A percentile compares a stretch with the other conserved stretches of the same genome.
phyloP scores from a whole-genome alignment of 2,329 filamentous ascomycete genomes.

The Thermoascus crustaceus region DNA sequence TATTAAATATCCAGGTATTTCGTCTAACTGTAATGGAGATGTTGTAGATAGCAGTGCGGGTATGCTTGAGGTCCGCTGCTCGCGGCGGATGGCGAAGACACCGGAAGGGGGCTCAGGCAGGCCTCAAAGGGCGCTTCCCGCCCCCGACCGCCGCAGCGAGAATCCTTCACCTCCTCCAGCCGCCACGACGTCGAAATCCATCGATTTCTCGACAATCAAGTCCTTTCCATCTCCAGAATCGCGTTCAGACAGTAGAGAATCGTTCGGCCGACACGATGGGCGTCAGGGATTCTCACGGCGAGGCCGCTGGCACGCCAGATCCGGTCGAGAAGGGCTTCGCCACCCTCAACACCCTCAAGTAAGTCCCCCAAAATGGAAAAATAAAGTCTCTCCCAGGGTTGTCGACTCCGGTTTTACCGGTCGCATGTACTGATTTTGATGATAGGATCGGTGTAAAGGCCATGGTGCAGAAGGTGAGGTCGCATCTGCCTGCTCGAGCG shows the following conservation, averaged over 20 bases:
- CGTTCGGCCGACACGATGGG: slow-evolving; percentile 38
- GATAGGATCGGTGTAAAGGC: slow-evolving; percentile 58
- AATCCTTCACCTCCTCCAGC: slow-evolving; percentile 4
- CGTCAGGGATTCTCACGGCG: slow-evolving; percentile 46
- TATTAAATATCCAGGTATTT: too few species aligned
- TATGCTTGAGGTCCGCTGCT: too few species aligned
- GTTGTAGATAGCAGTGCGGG: neutral
- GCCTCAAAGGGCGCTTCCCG: neutral
- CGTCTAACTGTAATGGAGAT: too few species aligned
- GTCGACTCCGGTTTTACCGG: slow-evolving; percentile 20
- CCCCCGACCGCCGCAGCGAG: neutral
- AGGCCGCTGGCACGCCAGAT: slow-evolving; percentile 47
- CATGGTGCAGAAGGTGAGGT: slow-evolving; percentile 60
- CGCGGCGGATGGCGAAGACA: slow-evolving; percentile 4
- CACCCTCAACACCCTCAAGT: slow-evolving; percentile 76
- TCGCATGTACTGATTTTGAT: slow-evolving; percentile 25
- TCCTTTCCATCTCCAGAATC: slow-evolving; percentile 14
- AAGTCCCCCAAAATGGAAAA: slow-evolving; percentile 27
- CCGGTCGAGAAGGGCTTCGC: slow-evolving; percentile 69
- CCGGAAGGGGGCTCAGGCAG: slow-evolving; percentile 1
- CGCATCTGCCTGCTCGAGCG: slow-evolving; percentile 9
- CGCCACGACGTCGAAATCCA: slow-evolving; percentile 7
- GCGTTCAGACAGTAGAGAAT: slow-evolving; percentile 2
- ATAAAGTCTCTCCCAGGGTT: slow-evolving; percentile 1
- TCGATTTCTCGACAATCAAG: slow-evolving; percentile 13